Conservation (phyloP, 495 filamentous ascomycete species). For the Amorphotheca resinae region DNA sequence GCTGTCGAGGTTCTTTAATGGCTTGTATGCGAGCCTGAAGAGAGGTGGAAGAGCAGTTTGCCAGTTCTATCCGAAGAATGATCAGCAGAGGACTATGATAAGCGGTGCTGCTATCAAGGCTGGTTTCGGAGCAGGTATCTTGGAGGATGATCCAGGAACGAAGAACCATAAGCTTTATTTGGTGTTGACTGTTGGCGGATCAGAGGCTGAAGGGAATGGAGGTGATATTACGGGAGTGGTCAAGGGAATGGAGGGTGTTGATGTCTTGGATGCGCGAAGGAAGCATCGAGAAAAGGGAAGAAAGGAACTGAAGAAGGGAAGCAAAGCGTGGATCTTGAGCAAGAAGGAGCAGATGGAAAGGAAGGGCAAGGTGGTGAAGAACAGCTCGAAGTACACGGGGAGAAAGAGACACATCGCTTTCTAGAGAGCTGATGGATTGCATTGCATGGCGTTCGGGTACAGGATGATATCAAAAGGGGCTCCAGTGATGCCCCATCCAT, state of each 20-base stretch:
- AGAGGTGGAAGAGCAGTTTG: slow-evolving; percentile 86
- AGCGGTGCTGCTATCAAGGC: slow-evolving; percentile 77
- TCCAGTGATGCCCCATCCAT: not conserved
- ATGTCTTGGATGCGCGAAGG: slow-evolving; percentile 61
- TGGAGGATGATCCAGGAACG: slow-evolving; percentile 91
- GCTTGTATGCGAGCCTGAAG: slow-evolving; percentile 73
- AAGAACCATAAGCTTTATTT: slow-evolving; percentile 91
- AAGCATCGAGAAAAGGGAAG: slow-evolving; percentile 38
- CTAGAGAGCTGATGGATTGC: slow-evolving; percentile 7
- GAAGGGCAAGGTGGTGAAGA: slow-evolving; percentile 90
- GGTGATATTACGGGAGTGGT: slow-evolving; percentile 82
- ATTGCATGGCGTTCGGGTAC: slow-evolving; percentile 18
- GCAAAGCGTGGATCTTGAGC: slow-evolving; percentile 78
- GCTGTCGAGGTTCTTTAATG: slow-evolving; percentile 76
- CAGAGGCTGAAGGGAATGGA: slow-evolving; percentile 45
- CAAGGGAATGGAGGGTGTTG: slow-evolving; percentile 75
- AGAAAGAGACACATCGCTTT: slow-evolving; percentile 46
- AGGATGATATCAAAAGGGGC: slow-evolving; percentile 1
- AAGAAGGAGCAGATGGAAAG: slow-evolving; percentile 94
- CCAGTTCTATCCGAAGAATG: slow-evolving; percentile 97
- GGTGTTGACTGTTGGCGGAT: slow-evolving; percentile 83
- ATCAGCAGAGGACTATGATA: slow-evolving; percentile 83
- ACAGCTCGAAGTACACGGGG: slow-evolving; percentile 83
- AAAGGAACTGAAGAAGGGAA: slow-evolving; percentile 54
- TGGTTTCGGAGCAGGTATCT: slow-evolving; percentile 85